Conservation (phyloP, 768 basidiomycete species). For the Suillus americanus region DNA sequence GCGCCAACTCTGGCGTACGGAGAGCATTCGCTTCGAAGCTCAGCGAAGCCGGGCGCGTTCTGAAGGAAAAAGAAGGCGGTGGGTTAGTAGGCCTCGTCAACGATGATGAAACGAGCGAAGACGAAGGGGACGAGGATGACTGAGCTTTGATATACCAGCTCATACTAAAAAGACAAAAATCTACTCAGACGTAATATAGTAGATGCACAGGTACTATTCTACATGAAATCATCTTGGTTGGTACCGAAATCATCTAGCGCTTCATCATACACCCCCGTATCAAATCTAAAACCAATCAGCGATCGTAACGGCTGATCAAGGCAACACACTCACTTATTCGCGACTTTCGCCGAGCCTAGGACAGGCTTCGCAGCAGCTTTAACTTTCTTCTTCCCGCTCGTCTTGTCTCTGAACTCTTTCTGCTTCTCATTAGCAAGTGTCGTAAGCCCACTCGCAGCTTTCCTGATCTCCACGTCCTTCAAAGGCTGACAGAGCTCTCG, state of each 20-base stretch:
- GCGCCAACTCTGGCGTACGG: slow-evolving; percentile 76
- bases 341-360: slow-evolving; percentile 69
- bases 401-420: slow-evolving; percentile 82
- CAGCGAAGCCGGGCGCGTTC: slow-evolving; percentile 61
- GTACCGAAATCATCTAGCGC: slow-evolving; percentile 85
- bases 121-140: slow-evolving; percentile 39
- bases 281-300: slow-evolving; percentile 50
- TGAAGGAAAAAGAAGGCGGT: slow-evolving; percentile 64
- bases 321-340: slow-evolving; percentile 51
- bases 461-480: slow-evolving; percentile 89
- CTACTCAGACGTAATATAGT: slow-evolving; percentile 13
- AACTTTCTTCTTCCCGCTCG: slow-evolving; percentile 87
- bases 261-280: slow-evolving; percentile 84
- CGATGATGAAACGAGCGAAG: slow-evolving; percentile 70
- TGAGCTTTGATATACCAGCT: slow-evolving; percentile 12
- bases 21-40: slow-evolving; percentile 84
- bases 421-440: slow-evolving; percentile 95
- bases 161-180: slow-evolving; percentile 3
- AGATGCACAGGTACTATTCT: slow-evolving; percentile 33
- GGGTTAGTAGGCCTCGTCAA: slow-evolving; percentile 69
- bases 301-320: neutral
- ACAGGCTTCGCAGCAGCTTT: slow-evolving; percentile 71
- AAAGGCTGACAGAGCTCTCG: slow-evolving; percentile 74
- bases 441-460: slow-evolving; percentile 80
- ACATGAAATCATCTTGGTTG: slow-evolving; percentile 88